These are phyloP conservation scores for Penicillium olsonii DNA, from an alignment of 2,329 filamentous ascomycete genomes.

Conservation along the genomic window DNA sequence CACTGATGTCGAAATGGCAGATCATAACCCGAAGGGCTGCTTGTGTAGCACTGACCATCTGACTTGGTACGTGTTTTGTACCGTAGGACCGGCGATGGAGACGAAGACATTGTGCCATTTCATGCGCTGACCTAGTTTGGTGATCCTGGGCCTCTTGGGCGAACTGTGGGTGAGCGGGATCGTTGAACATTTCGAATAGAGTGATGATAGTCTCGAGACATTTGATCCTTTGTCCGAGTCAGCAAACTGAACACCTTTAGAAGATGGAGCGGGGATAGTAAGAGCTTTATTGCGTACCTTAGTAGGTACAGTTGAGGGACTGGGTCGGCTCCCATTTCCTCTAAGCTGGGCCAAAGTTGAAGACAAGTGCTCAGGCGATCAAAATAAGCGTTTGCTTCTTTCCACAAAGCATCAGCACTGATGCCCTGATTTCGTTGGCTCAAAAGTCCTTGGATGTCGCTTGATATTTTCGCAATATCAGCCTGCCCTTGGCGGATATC, in stretches of 20 bases:
- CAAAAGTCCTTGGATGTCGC: conserved; percentile 28
- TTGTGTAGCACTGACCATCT: conserved; percentile 28
- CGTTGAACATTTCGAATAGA: conserved; percentile 28
- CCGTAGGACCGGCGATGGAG: conserved; percentile 31
- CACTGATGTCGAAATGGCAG: conserved; percentile 18
- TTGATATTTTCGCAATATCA: conserved; percentile 24
- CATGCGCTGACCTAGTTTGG: conserved; percentile 24
- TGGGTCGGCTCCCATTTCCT: conserved; percentile 18
- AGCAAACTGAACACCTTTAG: conserved; percentile 12
- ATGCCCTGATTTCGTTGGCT: conserved; percentile 16
- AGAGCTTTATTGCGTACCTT: conserved; percentile 26
- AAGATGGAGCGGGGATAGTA: background rate
- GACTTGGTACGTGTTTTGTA: conserved; percentile 30
- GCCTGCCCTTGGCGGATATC: conserved; percentile 24
- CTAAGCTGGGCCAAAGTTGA: conserved; percentile 18
- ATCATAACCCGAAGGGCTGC: conserved; percentile 25
- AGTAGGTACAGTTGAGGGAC: conserved; percentile 31
- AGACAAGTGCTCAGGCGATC: conserved; percentile 26
- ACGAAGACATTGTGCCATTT: conserved; percentile 30
- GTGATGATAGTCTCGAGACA: conserved; percentile 28
- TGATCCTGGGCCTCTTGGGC: conserved; percentile 13
- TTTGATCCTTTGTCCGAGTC: conserved; percentile 26
- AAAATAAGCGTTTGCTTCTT: conserved; percentile 19
- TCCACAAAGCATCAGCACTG: conserved; percentile 19
- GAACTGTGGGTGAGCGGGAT: conserved; percentile 16